Percentiles rank a stretch among this genome's conserved stretches.
Conservation (phyloP, 768 basidiomycete species). For the Russula emetica region DNA sequence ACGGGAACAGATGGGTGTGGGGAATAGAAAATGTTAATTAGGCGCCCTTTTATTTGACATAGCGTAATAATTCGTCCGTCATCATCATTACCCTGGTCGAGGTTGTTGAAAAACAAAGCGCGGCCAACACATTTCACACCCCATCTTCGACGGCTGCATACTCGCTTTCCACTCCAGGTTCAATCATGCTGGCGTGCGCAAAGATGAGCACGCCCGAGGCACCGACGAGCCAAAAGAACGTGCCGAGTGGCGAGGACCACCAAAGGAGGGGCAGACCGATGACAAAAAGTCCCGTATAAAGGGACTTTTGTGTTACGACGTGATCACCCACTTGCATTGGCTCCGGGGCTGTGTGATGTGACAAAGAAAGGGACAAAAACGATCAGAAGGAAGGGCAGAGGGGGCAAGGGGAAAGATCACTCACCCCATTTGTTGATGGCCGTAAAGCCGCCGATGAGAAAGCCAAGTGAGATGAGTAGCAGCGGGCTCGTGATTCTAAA, state of each 20-base stretch:
- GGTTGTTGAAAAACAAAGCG: background rate
- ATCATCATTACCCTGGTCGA: background rate
- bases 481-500: slow-evolving; percentile 75
- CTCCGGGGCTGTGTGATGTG: slow-evolving; percentile 61
- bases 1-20: background rate
- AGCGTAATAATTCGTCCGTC: background rate
- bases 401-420: slow-evolving; percentile 29
- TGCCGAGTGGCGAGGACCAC: slow-evolving; percentile 67
- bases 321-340: slow-evolving; percentile 79
- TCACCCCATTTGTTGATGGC: slow-evolving; percentile 86
- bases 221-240: slow-evolving; percentile 94
- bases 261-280: slow-evolving; percentile 88
- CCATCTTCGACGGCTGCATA: slow-evolving; percentile 74
- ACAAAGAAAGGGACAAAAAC: background rate
- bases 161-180: slow-evolving; percentile 94
- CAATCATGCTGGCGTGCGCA: slow-evolving; percentile 81
- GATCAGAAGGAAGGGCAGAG: background rate
- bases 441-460: slow-evolving; percentile 89
- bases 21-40: background rate
- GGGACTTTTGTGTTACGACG: slow-evolving; percentile 81
- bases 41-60: background rate
- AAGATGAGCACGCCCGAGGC: slow-evolving; percentile 81
- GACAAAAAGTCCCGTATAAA: slow-evolving; percentile 86
- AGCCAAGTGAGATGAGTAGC: slow-evolving; percentile 76
- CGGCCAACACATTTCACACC: slow-evolving; percentile 35